Percentiles rank a stretch among this genome's conserved stretches.
Conservation (phyloP, 192 early-diverging fungal genomes). For the Pilaira anomala region DNA sequence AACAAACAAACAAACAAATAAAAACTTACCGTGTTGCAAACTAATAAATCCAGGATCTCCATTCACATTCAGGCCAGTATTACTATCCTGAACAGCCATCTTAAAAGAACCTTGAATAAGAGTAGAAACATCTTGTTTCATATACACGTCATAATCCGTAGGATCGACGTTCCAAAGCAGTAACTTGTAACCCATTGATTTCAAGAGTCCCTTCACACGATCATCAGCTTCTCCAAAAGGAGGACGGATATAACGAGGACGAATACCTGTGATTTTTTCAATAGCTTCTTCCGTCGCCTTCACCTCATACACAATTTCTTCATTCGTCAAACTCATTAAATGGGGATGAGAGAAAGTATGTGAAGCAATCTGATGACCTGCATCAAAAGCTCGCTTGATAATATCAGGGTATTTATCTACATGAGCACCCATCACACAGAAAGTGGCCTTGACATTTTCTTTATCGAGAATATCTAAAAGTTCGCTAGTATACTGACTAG, state of each 20-base stretch:
- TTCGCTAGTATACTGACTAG: conserved; percentile 45
- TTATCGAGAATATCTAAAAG: conserved; percentile 54
- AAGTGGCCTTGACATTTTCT: conserved; percentile 61
- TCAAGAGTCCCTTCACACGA: conserved; percentile 50
- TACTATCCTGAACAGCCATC: conserved; percentile 7
- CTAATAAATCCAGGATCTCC: conserved; percentile 37
- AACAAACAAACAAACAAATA: not conserved
- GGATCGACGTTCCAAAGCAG: conserved; percentile 40
- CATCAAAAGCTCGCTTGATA: conserved; percentile 43
- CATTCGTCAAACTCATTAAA: conserved; percentile 43
- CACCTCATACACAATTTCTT: conserved; percentile 41
- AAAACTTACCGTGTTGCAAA: conserved; percentile 32
- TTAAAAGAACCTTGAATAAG: conserved; percentile 16
- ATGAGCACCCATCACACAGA: conserved; percentile 63
- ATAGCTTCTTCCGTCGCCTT: conserved; percentile 48
- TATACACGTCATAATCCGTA: conserved; percentile 34
- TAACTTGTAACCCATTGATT: conserved; percentile 35
- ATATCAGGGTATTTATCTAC: conserved; percentile 44
- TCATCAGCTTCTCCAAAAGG: conserved; percentile 61
- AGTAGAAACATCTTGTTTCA: conserved; percentile 5
- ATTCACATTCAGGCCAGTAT: conserved; percentile 30
- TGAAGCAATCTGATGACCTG: conserved; percentile 61
- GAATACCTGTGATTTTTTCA: conserved; percentile 48
- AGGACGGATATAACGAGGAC: conserved; percentile 57
- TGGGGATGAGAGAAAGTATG: conserved; percentile 54